phyloP scores from a whole-genome alignment of 208 protist species.

The Wallacemonas sp. region DNA sequence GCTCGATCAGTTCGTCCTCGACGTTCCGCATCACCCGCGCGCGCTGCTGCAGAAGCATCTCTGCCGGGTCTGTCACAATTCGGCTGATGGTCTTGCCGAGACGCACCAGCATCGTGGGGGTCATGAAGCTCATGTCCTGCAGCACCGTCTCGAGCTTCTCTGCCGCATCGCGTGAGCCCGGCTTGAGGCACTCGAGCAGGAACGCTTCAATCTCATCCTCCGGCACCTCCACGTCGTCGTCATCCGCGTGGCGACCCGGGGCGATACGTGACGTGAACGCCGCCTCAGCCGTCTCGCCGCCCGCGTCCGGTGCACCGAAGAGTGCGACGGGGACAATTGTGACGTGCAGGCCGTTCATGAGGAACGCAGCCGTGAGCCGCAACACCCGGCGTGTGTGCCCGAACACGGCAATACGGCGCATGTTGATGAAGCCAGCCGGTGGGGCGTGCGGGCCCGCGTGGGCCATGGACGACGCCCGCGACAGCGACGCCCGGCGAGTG shows the following conservation, averaged over 20 bases:
- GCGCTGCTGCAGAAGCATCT: slow-evolving; percentile 10
- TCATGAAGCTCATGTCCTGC: slow-evolving; percentile 13
- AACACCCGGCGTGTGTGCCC: slow-evolving; percentile 13
- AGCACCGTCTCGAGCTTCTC: background rate
- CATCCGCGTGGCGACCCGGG: background rate
- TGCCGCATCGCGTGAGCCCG: background rate
- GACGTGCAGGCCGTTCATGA: slow-evolving; percentile 9
- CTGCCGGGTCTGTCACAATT: background rate
- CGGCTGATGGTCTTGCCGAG: background rate
- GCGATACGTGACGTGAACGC: background rate
- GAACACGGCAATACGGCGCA: slow-evolving; percentile 15
- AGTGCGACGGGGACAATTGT: slow-evolving; percentile 2
- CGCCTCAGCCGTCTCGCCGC: background rate
- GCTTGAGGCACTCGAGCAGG: slow-evolving; percentile 6
- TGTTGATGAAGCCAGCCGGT: slow-evolving; percentile 1
- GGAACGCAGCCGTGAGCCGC: slow-evolving; percentile 11
- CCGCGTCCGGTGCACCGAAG: background rate
- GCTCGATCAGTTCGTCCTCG: slow-evolving; percentile 8
- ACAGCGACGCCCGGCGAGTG: slow-evolving; percentile 7
- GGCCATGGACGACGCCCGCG: slow-evolving; percentile 7
- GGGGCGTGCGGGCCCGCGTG: slow-evolving; percentile 11
- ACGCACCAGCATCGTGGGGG: slow-evolving; percentile 2
- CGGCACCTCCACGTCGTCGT: slow-evolving; percentile 14
- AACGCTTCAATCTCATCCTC: background rate
- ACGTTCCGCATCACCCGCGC: background rate